These are phyloP conservation scores for Boletus reticulatus DNA, from an alignment of 768 basidiomycete species.

Conservation along the genomic window DNA sequence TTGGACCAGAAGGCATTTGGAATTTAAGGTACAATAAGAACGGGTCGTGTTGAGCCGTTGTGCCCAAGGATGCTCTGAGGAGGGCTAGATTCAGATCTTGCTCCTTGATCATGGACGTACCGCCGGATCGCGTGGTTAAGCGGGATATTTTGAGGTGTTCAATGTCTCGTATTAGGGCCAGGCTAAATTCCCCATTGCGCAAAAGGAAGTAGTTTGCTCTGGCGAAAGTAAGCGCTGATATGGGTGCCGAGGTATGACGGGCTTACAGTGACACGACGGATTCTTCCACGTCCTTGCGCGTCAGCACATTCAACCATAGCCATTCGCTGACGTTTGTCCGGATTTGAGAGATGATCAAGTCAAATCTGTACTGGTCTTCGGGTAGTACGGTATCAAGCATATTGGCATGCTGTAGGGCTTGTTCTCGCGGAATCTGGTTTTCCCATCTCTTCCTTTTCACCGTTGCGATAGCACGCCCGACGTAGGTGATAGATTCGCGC, in stretches of 20 bases:
- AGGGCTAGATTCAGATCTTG: slow-evolving; percentile 87
- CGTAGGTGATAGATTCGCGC: slow-evolving; percentile 79
- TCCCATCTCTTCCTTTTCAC: slow-evolving; percentile 79
- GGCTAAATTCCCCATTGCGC: slow-evolving; percentile 83
- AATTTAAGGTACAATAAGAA: slow-evolving; percentile 71
- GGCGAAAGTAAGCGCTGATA: slow-evolving; percentile 8
- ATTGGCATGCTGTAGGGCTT: slow-evolving; percentile 63
- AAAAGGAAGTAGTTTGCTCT: slow-evolving; percentile 88
- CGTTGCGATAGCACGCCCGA: slow-evolving; percentile 84
- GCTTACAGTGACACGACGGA: slow-evolving; percentile 83
- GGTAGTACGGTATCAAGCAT: slow-evolving; percentile 67
- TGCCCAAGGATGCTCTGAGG: slow-evolving; percentile 85
- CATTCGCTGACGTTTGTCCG: slow-evolving; percentile 86
- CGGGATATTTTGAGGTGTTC: slow-evolving; percentile 81
- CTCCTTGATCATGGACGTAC: slow-evolving; percentile 79
- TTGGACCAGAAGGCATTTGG: slow-evolving; percentile 74
- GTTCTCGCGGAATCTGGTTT: slow-evolving; percentile 66
- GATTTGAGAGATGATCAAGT: slow-evolving; percentile 69
- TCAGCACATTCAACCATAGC: slow-evolving; percentile 90
- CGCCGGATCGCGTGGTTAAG: slow-evolving; percentile 61
- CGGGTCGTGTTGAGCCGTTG: slow-evolving; percentile 85
- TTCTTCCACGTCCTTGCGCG: slow-evolving; percentile 76
- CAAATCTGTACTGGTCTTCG: slow-evolving; percentile 75
- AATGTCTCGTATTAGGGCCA: slow-evolving; percentile 83
- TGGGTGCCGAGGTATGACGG: background rate